Base-by-base conservation (phyloP, 192 early-diverging fungal species). In the Dimargaris verticillata region DNA sequence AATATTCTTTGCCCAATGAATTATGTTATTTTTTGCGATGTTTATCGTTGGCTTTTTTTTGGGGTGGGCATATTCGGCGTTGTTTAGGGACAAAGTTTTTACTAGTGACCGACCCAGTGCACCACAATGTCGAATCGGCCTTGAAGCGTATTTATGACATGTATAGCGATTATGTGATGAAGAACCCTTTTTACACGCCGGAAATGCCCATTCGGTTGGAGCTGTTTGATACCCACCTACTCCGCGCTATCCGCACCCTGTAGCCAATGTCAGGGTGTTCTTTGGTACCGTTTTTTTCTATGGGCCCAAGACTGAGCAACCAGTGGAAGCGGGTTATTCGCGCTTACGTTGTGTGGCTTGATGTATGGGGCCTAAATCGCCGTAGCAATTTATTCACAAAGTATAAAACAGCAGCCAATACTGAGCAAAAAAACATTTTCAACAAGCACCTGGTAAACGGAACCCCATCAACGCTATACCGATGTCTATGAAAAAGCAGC, bases 141-240 rank as follows among this genome's bases (percentile, higher is more conserved):
- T 73, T 87, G 73, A 72, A 77, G 47, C 74, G 74, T 26, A 75
- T 91, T 25, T 95, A 96, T 55, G 85, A 85, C 46, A 70, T 86
- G n/a, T 96, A 96, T 69, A 82, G 89, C 61, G 93, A 97, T 66
- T 99, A 85, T 69, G 93, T 87, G 25, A 93, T 99, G 84, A 99
- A 99, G 78, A 99, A 94, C 66, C 95, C 95, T 42, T 99, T 99
- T 68, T 91, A 96, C 78, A 93, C 84, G 61, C 85, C 92, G 18
- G 95, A 99, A 67, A 99, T 99, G 95, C 95, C 95, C 26, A 92
- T 99, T 64, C 86, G 92, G 20, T 87, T 85, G 0, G 95, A 99
- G 61, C 76, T 93, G 64, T 98, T 98, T 80, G 95, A 98, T 69
- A 55, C 78, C 15, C 80, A 85, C 65, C 62, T 38, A 38, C 33